Percentiles rank a stretch among this genome's conserved stretches.
Conservation (phyloP, 495 filamentous ascomycete species). For the Podospora australis region DNA sequence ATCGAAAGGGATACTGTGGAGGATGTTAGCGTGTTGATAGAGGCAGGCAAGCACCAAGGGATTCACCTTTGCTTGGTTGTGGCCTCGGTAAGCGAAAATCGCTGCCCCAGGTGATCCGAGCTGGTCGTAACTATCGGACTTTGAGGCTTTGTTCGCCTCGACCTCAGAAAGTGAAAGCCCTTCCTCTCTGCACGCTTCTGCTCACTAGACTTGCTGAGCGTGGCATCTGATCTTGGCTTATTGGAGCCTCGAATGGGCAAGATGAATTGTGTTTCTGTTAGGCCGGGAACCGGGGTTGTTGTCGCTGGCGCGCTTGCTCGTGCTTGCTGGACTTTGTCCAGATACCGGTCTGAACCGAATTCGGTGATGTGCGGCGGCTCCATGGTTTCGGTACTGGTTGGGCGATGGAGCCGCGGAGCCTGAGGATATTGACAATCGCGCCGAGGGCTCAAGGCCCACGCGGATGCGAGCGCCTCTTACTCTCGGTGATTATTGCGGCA, state of each 20-base stretch:
- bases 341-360: conserved; percentile 51
- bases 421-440: too few relatives aligned
- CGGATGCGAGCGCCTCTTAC: conserved; percentile 8
- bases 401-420: conserved; percentile 16
- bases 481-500: conserved; percentile 30
- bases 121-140: conserved; percentile 8
- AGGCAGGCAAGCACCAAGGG: not conserved
- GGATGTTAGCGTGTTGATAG: conserved; percentile 8
- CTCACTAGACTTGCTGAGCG: conserved; percentile 18
- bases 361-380: conserved; percentile 51
- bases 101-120: conserved; percentile 14
- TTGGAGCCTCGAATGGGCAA: conserved; percentile 34
- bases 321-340: conserved; percentile 42
- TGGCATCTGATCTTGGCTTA: conserved; percentile 18
- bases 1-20: conserved; percentile 34
- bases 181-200: conserved; percentile 33
- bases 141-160: conserved; percentile 16
- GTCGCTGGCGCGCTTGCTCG: conserved; percentile 24
- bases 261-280: conserved; percentile 31
- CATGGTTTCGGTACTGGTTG: conserved; percentile 29
- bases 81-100: conserved; percentile 17
- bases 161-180: conserved; percentile 19
- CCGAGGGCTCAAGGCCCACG: conserved; percentile 12
- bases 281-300: conserved; percentile 3
- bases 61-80: conserved; percentile 18